These are phyloP conservation scores for Botrytis squamosa DNA, from an alignment of 2,329 filamentous ascomycete species.

Conservation along the genomic window DNA sequence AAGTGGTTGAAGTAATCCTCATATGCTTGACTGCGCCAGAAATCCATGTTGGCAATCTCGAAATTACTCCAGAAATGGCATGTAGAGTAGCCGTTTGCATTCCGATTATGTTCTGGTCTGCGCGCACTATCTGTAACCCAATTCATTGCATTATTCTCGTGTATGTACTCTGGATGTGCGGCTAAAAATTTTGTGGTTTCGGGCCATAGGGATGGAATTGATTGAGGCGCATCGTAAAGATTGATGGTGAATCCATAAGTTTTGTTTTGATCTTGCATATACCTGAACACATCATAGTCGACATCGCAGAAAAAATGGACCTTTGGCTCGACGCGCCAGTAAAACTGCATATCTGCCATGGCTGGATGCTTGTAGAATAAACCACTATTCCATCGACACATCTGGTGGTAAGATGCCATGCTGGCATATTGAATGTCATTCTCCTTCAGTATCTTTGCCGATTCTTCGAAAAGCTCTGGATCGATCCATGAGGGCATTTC, in stretches of 20 bases:
- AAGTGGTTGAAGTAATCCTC: conserved; percentile 96
- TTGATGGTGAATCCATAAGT: conserved; percentile 99
- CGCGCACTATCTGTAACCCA: conserved; percentile 81
- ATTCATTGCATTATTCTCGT: conserved; percentile 78
- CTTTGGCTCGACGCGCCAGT: conserved; percentile 98
- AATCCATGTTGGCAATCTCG: conserved; percentile 88
- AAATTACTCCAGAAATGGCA: conserved; percentile 99
- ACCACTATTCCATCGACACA: conserved; percentile 99
- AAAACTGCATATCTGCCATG: conserved; percentile 78
- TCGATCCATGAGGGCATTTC: conserved; percentile 90
- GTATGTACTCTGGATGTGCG: conserved; percentile 76
- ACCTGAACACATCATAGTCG: conserved; percentile 97
- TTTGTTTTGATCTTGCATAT: conserved; percentile 98
- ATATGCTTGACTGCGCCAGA: conserved; percentile 88
- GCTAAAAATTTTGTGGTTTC: conserved; percentile 89
- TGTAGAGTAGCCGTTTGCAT: conserved; percentile 91
- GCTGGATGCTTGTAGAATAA: conserved; percentile 97
- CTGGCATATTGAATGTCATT: conserved; percentile 87
- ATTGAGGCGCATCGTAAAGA: conserved; percentile 87
- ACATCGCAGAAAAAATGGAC: conserved; percentile 99
- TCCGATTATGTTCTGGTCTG: conserved; percentile 74
- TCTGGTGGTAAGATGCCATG: conserved; percentile 91
- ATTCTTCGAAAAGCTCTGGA: conserved; percentile 79
- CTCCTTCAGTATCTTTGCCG: conserved; percentile 76
- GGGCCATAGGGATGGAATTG: conserved; percentile 89